phyloP scores from a whole-genome alignment of 1,284 basidiomycete genomes.

The Quambalaria eucalypti region DNA sequence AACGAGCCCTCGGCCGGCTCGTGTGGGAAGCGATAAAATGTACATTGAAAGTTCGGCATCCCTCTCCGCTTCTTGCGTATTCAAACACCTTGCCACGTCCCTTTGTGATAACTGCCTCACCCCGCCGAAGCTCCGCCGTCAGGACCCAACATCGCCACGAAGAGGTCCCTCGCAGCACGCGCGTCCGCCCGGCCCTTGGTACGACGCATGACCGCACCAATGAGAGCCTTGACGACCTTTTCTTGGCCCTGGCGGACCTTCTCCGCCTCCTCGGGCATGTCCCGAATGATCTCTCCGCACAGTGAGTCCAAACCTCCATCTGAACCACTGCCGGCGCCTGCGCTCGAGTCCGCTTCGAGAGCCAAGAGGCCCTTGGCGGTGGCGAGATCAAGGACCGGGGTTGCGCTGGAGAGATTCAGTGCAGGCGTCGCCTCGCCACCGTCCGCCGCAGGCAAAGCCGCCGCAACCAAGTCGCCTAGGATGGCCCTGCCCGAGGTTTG shows the following conservation, averaged over 20 bases:
- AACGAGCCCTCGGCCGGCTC: too few relatives aligned
- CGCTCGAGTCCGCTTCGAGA: conserved; percentile 1
- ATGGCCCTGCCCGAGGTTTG: conserved; percentile 42
- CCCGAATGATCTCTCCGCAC: conserved; percentile 60
- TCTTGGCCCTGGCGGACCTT: conserved; percentile 64
- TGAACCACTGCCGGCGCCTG: not conserved
- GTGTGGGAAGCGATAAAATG: too few relatives aligned
- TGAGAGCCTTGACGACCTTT: conserved; percentile 75
- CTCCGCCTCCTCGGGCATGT: conserved; percentile 63
- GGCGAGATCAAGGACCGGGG: conserved; percentile 16
- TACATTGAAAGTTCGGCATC: too few relatives aligned
- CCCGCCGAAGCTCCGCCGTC: too few relatives aligned
- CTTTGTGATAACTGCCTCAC: too few relatives aligned
- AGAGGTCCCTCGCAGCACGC: conserved; percentile 11
- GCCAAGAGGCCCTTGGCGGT: conserved; percentile 12
- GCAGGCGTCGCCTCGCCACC: too few relatives aligned
- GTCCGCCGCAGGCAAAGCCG: not conserved
- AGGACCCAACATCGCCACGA: too few relatives aligned
- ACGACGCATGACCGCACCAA: conserved; percentile 80
- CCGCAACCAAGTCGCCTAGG: conserved; percentile 26
- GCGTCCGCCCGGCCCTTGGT: conserved; percentile 69
- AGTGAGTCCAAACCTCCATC: conserved; percentile 42
- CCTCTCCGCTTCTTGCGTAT: too few relatives aligned
- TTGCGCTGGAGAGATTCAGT: not conserved
- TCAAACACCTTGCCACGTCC: too few relatives aligned